Percentiles rank a stretch among this genome's conserved stretches.
phyloP scores from a whole-genome alignment of 305 asterid species.

The Coffea humblotiana region DNA sequence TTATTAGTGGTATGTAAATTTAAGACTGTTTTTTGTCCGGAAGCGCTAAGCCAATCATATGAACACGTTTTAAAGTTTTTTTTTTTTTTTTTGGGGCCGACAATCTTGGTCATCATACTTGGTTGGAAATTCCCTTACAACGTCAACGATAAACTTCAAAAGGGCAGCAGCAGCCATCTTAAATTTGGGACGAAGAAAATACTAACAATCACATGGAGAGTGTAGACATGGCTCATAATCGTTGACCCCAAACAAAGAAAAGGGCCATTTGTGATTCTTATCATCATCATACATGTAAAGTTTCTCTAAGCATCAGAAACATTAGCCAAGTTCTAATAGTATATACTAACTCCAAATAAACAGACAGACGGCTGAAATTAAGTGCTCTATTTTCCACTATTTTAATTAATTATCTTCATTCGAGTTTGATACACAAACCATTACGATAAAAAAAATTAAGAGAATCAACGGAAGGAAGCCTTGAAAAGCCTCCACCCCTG shows the following conservation, averaged over 20 bases:
- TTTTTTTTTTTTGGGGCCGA: conserved; percentile 8
- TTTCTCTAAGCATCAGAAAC: not conserved
- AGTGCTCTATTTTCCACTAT: not conserved
- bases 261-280: not conserved
- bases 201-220: conserved; percentile 3
- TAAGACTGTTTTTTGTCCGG: conserved; percentile 7
- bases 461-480: not conserved
- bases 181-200: not conserved
- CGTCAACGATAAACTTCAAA: not conserved
- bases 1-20: not conserved
- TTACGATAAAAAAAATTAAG: not conserved
- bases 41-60: conserved; percentile 20
- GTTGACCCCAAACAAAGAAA: conserved; percentile 4
- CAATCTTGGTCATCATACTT: conserved; percentile 1
- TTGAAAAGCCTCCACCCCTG: not conserved
- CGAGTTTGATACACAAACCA: not conserved
- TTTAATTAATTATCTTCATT: not conserved
- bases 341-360: not conserved
- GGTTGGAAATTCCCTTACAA: not conserved
- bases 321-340: not conserved
- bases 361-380: not conserved
- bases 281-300: not conserved
- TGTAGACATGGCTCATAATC: not conserved
- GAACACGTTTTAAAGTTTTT: conserved; percentile 2
- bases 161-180: not conserved